phyloP scores from a whole-genome alignment of 306 rosid genomes.

The Sphenostylis stenocarpa region DNA sequence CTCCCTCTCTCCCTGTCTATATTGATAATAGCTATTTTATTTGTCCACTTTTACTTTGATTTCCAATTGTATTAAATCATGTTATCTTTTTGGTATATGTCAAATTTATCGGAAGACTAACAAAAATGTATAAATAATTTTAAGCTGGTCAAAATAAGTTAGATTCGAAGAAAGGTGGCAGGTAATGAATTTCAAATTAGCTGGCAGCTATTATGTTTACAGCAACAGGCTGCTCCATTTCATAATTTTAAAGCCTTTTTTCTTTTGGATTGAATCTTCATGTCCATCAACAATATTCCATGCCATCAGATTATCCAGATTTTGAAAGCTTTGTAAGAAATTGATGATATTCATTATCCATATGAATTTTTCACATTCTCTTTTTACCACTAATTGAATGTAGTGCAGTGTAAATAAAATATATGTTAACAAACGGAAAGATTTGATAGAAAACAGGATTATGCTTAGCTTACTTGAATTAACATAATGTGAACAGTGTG shows the following conservation, averaged over 20 bases:
- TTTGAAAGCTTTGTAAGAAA: background rate
- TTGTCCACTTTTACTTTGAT: background rate
- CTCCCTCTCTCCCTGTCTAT: slow-evolving; percentile 4
- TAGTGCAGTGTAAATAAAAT: too few species aligned
- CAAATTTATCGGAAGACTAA: background rate
- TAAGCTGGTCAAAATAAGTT: slow-evolving; percentile 1
- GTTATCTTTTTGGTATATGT: background rate
- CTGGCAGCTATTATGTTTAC: background rate
- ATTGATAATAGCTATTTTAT: background rate
- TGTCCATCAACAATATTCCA: background rate
- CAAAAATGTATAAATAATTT: slow-evolving; percentile 8
- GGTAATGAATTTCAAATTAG: background rate
- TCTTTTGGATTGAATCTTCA: slow-evolving; percentile 7
- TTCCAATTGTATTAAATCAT: background rate
- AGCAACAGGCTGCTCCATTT: background rate
- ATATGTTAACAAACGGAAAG: background rate
- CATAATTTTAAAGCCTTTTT: background rate
- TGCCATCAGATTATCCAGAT: background rate
- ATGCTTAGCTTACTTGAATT: background rate
- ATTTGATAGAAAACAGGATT: too few species aligned
- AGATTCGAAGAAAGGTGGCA: background rate
- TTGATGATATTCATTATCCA: background rate
- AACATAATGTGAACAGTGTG: background rate
- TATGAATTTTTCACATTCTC: background rate
- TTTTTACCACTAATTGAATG: too few species aligned